Percentiles rank a stretch among this genome's conserved stretches.
phyloP scores from a whole-genome alignment of 2,329 filamentous ascomycete species.

The Pseudogymnoascus sp. region DNA sequence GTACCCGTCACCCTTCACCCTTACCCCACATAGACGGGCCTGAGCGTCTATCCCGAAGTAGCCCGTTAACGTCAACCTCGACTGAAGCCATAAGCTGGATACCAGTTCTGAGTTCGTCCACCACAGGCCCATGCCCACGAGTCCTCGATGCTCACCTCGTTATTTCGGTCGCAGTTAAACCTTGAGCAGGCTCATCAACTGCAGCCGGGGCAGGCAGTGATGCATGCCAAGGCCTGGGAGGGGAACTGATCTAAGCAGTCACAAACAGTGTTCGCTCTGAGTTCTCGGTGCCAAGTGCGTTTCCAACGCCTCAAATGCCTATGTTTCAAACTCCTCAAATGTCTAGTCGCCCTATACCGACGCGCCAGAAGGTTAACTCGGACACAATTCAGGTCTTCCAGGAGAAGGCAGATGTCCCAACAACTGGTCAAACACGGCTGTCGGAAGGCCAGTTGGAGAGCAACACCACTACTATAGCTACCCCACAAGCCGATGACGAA shows the following conservation, averaged over 20 bases:
- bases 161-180: neutral
- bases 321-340: neutral
- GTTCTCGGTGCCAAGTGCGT: neutral
- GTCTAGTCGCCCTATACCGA: neutral
- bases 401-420: neutral
- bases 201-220: neutral
- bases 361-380: neutral
- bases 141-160: neutral
- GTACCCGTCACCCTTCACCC: neutral
- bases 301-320: neutral
- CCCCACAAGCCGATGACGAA: neutral
- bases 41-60: slow-evolving; percentile 5
- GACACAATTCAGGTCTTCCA: neutral
- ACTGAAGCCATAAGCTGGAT: neutral
- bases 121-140: neutral
- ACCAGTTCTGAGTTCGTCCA: neutral
- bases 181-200: neutral
- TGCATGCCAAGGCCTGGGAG: neutral
- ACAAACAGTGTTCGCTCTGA: neutral
- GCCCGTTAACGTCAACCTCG: neutral
- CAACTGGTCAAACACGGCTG: neutral
- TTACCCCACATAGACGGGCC: slow-evolving; percentile 5
- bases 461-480: neutral
- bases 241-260: neutral
- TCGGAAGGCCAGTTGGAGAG: neutral